A percentile compares a stretch with the other conserved stretches of the same genome.
Evolutionary conservation across 164 flowering plant species (phyloP).

Genomic region (Vitis rotundifolia): DNA sequence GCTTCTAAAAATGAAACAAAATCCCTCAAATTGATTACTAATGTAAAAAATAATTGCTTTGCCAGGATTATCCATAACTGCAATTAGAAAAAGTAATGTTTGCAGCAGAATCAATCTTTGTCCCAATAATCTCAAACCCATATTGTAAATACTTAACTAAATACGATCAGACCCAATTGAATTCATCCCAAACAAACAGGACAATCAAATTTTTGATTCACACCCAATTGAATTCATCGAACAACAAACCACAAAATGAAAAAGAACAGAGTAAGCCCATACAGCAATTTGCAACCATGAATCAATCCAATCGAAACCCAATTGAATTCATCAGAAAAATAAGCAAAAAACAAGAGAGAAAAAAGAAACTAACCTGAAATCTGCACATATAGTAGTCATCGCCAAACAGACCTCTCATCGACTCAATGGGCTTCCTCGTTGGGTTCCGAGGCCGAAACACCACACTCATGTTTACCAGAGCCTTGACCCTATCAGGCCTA

Average conservation of each 20-base stretch:
- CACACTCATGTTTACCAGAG: conserved; percentile 59
- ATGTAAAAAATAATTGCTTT: no score
- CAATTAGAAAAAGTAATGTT: no score
- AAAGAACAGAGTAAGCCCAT: background rate
- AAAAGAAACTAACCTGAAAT: conserved; percentile 48
- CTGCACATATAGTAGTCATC: conserved; percentile 70
- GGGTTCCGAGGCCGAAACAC: conserved; percentile 46
- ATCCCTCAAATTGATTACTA: no score
- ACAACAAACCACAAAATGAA: background rate
- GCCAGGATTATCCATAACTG: no score
- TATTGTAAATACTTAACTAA: no score
- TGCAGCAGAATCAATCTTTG: no score
- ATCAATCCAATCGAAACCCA: background rate
- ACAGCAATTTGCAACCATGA: no score
- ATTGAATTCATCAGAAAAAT: background rate
- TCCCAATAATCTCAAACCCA: no score
- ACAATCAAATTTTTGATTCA: no score
- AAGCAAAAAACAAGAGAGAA: background rate
- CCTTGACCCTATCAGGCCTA: conserved; percentile 63
- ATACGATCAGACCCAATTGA: no score
- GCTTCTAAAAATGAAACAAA: no score
- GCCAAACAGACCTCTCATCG: conserved; percentile 41
- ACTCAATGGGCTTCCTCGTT: conserved; percentile 28
- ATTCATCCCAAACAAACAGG: no score
- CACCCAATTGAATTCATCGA: background rate